Evolutionary conservation across 2,329 filamentous ascomycete species (phyloP), one percentile per base, ranked within the genome.

Genomic region (Zelopaecilomyces penicillatus): DNA sequence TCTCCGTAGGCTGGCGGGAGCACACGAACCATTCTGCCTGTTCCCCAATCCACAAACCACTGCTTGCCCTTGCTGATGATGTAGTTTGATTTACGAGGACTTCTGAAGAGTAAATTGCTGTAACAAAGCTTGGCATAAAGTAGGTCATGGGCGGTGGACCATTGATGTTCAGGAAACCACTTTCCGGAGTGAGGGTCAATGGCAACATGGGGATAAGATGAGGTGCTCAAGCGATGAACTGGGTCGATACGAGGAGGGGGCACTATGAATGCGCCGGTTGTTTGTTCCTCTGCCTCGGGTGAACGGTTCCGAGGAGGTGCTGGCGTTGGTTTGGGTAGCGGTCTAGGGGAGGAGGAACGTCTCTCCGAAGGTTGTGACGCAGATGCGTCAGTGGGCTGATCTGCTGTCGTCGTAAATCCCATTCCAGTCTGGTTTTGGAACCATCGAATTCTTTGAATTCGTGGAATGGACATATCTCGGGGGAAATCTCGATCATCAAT

Each of bases 401-500:
- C 29, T 2, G 29, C 26, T 9, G 46, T 45, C 31, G 43, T 58
- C 46, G 33, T 50, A 31, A 12, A 47, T 43, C 39, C 37, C 11
- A 37, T 32, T 5, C 46, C 43, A 19, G 59, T 62, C 45, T 63
- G 59, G 8, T 67, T 70, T 6, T 67, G 68, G 45, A 70, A 66
- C 69, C 71, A 76, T 37, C 71, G 70, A 49, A 75, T 67, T 30
- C 74, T 65, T 52, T 76, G 73, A 36, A 74, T 65, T n/a, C 75
- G 68, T 7, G 79, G 78, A 41, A 82, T 74, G 32, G 76, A 80
- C 61, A 79, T 76, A 54, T 82, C 79, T 36, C 73, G 67, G 3
- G 79, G 78, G 42, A 81, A 75, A 37, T 78, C 73, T 39, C 85
- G 77, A 52, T 87, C 84, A 52, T 89, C 85, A 34, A 88, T 73